Percentiles rank a stretch among this genome's conserved stretches.
phyloP scores from a whole-genome alignment of 345 rosid species.

The Dimocarpus longan region DNA sequence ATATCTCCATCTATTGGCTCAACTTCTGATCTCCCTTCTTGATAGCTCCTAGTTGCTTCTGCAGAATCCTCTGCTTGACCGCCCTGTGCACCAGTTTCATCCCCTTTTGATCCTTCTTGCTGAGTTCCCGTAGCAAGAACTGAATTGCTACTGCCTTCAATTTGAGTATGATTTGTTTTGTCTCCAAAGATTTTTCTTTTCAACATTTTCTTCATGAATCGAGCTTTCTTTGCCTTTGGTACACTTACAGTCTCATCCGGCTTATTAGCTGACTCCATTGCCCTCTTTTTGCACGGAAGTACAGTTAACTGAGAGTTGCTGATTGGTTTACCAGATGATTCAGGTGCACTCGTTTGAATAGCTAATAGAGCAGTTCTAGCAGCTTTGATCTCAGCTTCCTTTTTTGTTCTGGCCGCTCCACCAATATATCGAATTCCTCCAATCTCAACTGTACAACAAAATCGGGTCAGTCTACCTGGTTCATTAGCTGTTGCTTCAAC shows the following conservation, averaged over 20 bases:
- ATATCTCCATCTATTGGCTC: conserved; percentile 17
- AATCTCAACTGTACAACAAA: conserved; percentile 72
- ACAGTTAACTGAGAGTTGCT: conserved; percentile 62
- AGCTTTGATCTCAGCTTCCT: conserved; percentile 89
- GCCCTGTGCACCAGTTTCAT: conserved; percentile 23
- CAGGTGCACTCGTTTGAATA: conserved; percentile 50
- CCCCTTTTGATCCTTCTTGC: conserved; percentile 18
- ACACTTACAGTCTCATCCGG: conserved; percentile 38
- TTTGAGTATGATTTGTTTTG: conserved; percentile 21
- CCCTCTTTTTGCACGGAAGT: conserved; percentile 71
- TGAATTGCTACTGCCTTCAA: conserved; percentile 4
- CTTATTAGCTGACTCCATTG: conserved; percentile 35
- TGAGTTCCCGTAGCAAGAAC: background rate
- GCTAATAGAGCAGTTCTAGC: conserved; percentile 91
- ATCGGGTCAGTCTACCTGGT: conserved; percentile 39
- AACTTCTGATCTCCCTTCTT: conserved; percentile 14
- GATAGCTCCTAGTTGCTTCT: conserved; percentile 14
- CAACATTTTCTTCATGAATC: conserved; percentile 52
- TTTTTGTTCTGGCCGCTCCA: conserved; percentile 69
- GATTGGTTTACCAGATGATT: conserved; percentile 24
- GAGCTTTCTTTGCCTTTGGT: conserved; percentile 63
- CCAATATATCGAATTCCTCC: conserved; percentile 87
- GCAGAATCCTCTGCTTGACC: conserved; percentile 12
- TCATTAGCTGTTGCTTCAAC: conserved; percentile 32
- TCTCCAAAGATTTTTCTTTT: conserved; percentile 29